Evolutionary conservation across 2,329 filamentous ascomycete genomes (phyloP).

Genomic region (Dactylonectria macrodidyma): DNA sequence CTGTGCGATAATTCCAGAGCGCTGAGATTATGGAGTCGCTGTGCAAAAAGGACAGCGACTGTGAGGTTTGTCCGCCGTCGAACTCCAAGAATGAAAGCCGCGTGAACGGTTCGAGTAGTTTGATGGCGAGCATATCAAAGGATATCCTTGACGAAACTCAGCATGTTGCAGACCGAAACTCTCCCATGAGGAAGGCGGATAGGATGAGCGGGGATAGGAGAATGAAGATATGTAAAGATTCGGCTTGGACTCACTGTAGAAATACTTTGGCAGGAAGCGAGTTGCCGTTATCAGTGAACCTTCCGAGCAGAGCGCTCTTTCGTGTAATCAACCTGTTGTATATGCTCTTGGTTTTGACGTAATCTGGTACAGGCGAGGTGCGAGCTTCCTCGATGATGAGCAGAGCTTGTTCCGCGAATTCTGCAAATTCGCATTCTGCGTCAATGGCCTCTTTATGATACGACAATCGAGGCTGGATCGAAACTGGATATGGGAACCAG

Average conservation of each 20-base stretch:
- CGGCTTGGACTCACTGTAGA: conserved; percentile 22
- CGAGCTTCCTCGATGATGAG: conserved; percentile 2
- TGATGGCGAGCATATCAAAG: conserved; percentile 26
- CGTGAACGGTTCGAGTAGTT: conserved; percentile 26
- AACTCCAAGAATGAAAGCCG: conserved; percentile 14
- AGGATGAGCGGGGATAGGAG: no score
- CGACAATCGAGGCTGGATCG: not conserved
- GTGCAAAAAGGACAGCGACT: conserved; percentile 23
- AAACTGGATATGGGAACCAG: conserved; percentile 24
- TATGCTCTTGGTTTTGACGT: conserved; percentile 10
- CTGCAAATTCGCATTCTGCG: conserved; percentile 21
- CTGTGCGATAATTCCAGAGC: conserved; percentile 46
- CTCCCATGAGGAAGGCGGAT: no score
- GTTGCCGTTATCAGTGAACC: conserved; percentile 5
- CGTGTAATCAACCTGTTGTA: conserved; percentile 11
- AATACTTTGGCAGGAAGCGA: conserved; percentile 21
- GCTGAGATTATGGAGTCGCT: conserved; percentile 33
- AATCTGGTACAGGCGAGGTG: conserved; percentile 14
- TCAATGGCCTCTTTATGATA: not conserved
- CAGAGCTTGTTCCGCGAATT: conserved; percentile 18
- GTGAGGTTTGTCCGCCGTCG: not conserved
- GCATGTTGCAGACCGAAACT: not conserved
- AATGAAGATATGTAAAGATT: no score
- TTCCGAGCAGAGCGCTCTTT: not conserved
- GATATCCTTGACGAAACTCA: conserved; percentile 21